Base-by-base conservation (phyloP, 2,329 filamentous ascomycete genomes). In the Thelonectria olida region DNA sequence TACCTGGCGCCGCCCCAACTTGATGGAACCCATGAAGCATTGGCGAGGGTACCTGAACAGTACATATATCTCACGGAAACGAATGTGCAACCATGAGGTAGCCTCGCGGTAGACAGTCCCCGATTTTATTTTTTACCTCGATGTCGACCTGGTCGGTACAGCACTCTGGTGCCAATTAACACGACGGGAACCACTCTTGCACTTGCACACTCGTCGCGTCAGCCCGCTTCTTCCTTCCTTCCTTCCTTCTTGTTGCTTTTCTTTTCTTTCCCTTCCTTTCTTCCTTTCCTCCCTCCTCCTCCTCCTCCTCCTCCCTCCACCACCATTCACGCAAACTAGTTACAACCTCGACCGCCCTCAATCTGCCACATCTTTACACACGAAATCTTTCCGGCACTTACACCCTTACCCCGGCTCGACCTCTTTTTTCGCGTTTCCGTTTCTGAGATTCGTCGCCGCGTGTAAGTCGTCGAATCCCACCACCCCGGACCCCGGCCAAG, bases 391-490 rank as follows among this genome's bases (percentile, higher is more conserved):
- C 44, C 45, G 23, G 36, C 48, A 42, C 44, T 56, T 49, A 56
- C 54, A 56, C 54, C 34, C 44, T 44, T 48, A n/a, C 44, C 42
- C 31, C 39, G 25, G 17, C 34, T 39, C 45, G 34, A 23, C 41
- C 36, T 22, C n/a, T 36, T 42, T 63, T 59, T 61, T 67, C 67
- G 59, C 62, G 56, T 60, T 51, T 54, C 41, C 23, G 47, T 36
- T 59, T 56, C 61, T 54, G 47, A 61, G 51, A 57, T 54, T 51
- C 57, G 53, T 61, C 58, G 50, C 67, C 56, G 64, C 73, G 73
- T 76, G 73, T 76, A 76, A 76, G 74, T 76, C 74, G 66, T 61
- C 61, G 51, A 51, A 56, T 17, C 36, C 34, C 54, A 45, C 52
- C 52, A 19, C 27, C 41, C 47, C 61, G 50, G 54, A 56, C 61